Conservation (phyloP, 441 rosid species). For the Populus tomentosa region DNA sequence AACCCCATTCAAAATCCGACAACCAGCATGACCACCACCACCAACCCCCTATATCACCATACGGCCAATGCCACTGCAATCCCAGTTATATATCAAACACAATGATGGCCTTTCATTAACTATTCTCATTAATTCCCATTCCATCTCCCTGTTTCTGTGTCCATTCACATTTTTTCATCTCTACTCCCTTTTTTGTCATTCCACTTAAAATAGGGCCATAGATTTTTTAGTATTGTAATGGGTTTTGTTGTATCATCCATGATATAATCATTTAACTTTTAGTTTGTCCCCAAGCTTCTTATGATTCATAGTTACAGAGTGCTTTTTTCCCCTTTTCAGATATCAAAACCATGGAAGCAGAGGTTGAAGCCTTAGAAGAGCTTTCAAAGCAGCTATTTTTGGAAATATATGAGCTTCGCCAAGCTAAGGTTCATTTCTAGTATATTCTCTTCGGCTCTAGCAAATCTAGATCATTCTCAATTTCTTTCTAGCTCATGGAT, state of each 20-base stretch:
- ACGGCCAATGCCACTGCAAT: neutral
- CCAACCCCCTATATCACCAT: neutral
- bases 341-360: slow-evolving; percentile 83
- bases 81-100: neutral
- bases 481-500: neutral
- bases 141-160: neutral
- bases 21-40: neutral
- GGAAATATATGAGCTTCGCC: slow-evolving; percentile 98
- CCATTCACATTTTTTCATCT: neutral
- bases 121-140: neutral
- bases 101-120: neutral
- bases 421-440: slow-evolving; percentile 69
- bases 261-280: neutral
- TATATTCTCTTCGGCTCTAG: neutral
- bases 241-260: neutral
- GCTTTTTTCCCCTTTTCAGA: slow-evolving; percentile 29
- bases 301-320: neutral
- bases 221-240: neutral
- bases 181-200: neutral
- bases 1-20: neutral
- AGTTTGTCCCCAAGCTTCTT: neutral
- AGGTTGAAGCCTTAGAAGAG: slow-evolving; percentile 92
- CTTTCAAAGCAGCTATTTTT: slow-evolving; percentile 96
- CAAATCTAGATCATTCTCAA: neutral
- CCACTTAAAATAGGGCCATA: neutral